A percentile compares a stretch with the other conserved stretches of the same genome.
These are phyloP conservation scores for Phaseolus coccineus DNA, from an alignment of 331 rosid species.

Conservation along the genomic window DNA sequence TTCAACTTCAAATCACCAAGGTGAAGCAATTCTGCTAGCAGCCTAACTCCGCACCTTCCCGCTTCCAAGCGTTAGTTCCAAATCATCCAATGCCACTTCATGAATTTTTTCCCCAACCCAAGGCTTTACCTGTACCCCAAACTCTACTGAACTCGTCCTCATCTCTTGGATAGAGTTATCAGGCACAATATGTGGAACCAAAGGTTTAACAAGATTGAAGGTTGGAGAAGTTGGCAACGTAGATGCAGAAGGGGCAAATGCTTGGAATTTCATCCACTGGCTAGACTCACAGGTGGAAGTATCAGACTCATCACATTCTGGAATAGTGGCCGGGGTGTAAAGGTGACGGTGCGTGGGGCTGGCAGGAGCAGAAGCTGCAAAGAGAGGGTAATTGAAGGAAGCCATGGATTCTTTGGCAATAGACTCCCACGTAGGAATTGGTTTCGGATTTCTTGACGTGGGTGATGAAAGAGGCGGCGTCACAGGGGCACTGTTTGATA, in stretches of 20 bases:
- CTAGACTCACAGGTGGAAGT: slow-evolving; percentile 76
- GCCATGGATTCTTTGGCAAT: slow-evolving; percentile 76
- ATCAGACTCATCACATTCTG: slow-evolving; percentile 84
- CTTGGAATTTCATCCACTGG: slow-evolving; percentile 73
- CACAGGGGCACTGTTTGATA: slow-evolving; percentile 89
- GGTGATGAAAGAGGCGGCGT: slow-evolving; percentile 91
- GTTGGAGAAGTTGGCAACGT: slow-evolving; percentile 74
- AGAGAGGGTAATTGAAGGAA: slow-evolving; percentile 74
- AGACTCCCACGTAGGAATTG: slow-evolving; percentile 80
- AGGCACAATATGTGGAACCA: slow-evolving; percentile 45
- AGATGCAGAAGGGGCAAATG: slow-evolving; percentile 58
- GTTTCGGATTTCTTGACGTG: slow-evolving; percentile 71
- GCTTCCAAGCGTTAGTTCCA: slow-evolving; percentile 88
- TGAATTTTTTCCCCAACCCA: slow-evolving; percentile 96
- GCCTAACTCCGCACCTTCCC: slow-evolving; percentile 62
- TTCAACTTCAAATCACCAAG: slow-evolving; percentile 34
- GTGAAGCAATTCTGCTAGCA: not conserved
- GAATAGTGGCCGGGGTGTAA: slow-evolving; percentile 71
- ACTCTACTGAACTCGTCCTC: slow-evolving; percentile 57
- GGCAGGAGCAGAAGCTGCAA: slow-evolving; percentile 90
- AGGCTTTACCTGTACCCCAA: slow-evolving; percentile 77
- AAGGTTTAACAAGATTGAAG: slow-evolving; percentile 68
- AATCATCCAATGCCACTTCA: slow-evolving; percentile 83
- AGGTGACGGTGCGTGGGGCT: slow-evolving; percentile 83
- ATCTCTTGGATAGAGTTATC: slow-evolving; percentile 50